Base-by-base conservation (phyloP, 768 basidiomycete species). In the Cystofilobasidium macerans region DNA sequence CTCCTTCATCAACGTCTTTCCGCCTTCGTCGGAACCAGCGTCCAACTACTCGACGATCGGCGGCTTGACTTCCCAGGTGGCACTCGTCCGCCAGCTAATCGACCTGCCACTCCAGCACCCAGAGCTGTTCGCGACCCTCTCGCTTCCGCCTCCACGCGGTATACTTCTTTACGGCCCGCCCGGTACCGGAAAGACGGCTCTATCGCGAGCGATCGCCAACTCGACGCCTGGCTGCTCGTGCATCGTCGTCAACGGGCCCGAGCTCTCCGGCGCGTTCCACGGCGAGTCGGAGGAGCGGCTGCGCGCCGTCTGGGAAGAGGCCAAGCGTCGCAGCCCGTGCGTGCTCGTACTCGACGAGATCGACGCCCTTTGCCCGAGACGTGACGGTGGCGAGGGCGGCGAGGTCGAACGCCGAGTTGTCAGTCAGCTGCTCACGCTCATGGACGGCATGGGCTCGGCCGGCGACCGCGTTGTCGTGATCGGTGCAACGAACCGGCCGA, bases 391-490 rank as follows among this genome's bases (percentile, higher is more conserved):
- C 3, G 51, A 54, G 16, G 89, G 89, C 0, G 90, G 92, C 6
- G 94, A 98, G 76, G 94, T 98, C 2, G 95, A 98, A 75, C 88
- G 89, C 70, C 82, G 95, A 30, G 92, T 98, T 0, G 95, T 98
- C 4, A 92, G 95, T 26, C 95, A 91, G 24, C 78, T 99, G 56
- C 77, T 99, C 71, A 98, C 95, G 2, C 82, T 95, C 65, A 83
- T 99, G 78, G 95, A 99, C 74, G 95, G 95, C 11, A 77, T 81
- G 72, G 75, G 70, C 18, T 70, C 71, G 30, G 87, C 90, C 78
- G 83, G 84, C 68, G 81, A 81, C 28, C 81, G 87, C 68, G 89
- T 99, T 16, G 87, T 98, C 5, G 89, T 99, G 40, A 88, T 99
- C 68, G 95, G 90, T 0, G 95, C 95, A 0, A 98, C 92, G 2